Conservation (phyloP, 257 asterid genomes). For the Knoxia roxburghii region DNA sequence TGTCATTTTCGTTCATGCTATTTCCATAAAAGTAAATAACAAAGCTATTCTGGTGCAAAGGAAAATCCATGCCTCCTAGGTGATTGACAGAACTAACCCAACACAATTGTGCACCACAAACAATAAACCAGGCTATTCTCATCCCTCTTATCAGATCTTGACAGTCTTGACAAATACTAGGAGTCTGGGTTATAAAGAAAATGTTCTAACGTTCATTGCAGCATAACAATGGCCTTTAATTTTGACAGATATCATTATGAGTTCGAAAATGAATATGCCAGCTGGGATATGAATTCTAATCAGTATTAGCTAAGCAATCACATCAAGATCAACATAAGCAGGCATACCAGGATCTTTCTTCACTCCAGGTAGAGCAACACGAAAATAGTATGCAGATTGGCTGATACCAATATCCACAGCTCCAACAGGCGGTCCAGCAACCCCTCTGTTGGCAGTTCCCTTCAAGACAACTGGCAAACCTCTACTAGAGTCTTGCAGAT, state of each 20-base stretch:
- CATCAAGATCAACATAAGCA: background rate
- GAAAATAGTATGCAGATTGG: slow-evolving; percentile 62
- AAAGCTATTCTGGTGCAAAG: background rate
- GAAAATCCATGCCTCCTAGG: background rate
- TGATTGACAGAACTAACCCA: background rate
- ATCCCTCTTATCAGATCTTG: background rate
- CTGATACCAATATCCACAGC: slow-evolving; percentile 63
- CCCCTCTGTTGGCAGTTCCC: slow-evolving; percentile 56
- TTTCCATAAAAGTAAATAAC: background rate
- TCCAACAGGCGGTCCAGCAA: slow-evolving; percentile 68
- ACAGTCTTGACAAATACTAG: background rate
- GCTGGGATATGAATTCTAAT: background rate
- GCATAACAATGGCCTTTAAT: background rate
- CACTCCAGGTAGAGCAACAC: slow-evolving; percentile 88
- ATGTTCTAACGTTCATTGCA: background rate
- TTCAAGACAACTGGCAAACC: slow-evolving; percentile 37
- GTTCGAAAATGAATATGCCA: no score
- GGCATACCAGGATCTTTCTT: slow-evolving; percentile 75
- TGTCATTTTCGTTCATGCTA: background rate
- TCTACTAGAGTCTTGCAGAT: slow-evolving; percentile 37
- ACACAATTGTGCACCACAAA: background rate
- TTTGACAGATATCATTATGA: background rate
- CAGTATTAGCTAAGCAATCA: background rate
- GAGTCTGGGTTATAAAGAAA: background rate
- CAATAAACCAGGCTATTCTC: background rate